phyloP scores from a whole-genome alignment of 2,329 filamentous ascomycete genomes.

The Phyllosticta ampelicida region DNA sequence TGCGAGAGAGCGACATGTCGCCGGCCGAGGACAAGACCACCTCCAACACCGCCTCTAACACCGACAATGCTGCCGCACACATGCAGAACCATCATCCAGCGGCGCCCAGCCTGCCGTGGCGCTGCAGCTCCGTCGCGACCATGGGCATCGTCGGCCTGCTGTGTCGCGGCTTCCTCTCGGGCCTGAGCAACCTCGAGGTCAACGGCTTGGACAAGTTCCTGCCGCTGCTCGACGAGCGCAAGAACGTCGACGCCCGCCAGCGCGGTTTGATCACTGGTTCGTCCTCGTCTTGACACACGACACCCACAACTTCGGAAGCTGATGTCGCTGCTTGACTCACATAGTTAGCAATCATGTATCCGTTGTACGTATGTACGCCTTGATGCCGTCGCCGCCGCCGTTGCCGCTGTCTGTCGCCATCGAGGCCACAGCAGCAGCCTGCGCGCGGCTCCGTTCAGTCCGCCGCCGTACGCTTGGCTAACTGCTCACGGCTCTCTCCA shows the following conservation, averaged over 20 bases:
- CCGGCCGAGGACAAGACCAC: background rate
- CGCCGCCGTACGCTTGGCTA: conserved; percentile 1
- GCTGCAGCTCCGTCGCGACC: conserved; percentile 58
- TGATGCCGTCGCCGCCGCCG: background rate
- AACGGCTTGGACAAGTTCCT: conserved; percentile 68
- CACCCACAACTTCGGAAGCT: background rate
- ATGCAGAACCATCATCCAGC: conserved; percentile 34
- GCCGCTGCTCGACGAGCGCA: conserved; percentile 61
- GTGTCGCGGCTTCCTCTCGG: conserved; percentile 64
- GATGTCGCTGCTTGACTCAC: background rate
- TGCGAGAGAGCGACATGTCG: background rate
- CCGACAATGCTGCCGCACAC: background rate
- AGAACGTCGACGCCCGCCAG: conserved; percentile 53
- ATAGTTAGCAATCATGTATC: conserved; percentile 79
- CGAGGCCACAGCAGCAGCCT: background rate
- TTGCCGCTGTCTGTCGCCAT: background rate
- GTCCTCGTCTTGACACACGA: conserved; percentile 13
- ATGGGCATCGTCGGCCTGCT: conserved; percentile 64
- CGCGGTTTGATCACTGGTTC: conserved; percentile 75
- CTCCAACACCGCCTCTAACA: background rate
- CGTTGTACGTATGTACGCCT: conserved; percentile 54
- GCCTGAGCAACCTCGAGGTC: conserved; percentile 63
- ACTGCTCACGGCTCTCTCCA: conserved; percentile 38
- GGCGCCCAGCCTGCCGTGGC: conserved; percentile 56
- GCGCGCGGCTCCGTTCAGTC: background rate